Percentiles rank a stretch among this genome's conserved stretches.
Conservation (phyloP, 2,329 filamentous ascomycete genomes). For the Hirsutella minnesotensis region DNA sequence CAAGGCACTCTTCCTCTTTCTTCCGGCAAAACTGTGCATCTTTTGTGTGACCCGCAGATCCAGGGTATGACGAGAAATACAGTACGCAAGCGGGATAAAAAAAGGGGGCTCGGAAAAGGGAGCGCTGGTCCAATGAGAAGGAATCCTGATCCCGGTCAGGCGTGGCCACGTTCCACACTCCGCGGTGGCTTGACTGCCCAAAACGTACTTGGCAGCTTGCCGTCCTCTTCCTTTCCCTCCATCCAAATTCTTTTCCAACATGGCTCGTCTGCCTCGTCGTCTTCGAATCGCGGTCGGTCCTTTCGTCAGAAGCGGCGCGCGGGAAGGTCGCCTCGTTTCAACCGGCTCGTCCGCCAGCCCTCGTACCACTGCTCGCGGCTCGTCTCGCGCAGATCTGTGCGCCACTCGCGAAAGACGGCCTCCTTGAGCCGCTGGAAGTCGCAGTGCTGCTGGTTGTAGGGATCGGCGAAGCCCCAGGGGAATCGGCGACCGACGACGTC, state of each 20-base stretch:
- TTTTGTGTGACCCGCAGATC: too few species aligned
- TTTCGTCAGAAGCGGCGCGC: conserved; percentile 20
- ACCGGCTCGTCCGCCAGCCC: conserved; percentile 71
- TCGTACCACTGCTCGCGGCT: conserved; percentile 93
- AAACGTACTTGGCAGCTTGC: too few species aligned
- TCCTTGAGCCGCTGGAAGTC: conserved; percentile 89
- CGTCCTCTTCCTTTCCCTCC: too few species aligned
- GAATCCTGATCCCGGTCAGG: too few species aligned
- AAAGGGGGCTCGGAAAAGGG: conserved; percentile 3
- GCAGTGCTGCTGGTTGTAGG: conserved; percentile 82
- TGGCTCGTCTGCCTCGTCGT: too few species aligned
- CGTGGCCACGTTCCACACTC: too few species aligned
- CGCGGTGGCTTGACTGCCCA: too few species aligned
- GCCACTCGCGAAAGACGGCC: conserved; percentile 87
- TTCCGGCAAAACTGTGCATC: too few species aligned
- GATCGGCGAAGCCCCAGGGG: conserved; percentile 94
- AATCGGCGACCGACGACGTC: conserved; percentile 74
- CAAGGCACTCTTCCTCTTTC: too few species aligned
- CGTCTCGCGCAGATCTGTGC: conserved; percentile 76
- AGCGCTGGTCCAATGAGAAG: too few species aligned
- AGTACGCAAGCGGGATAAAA: not conserved
- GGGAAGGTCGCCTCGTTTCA: conserved; percentile 41
- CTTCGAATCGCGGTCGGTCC: not conserved
- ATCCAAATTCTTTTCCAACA: too few species aligned
- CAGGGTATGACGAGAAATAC: too few species aligned